These are phyloP conservation scores for Phtheirospermum japonicum DNA, from an alignment of 257 asterid species.

Conservation along the genomic window DNA sequence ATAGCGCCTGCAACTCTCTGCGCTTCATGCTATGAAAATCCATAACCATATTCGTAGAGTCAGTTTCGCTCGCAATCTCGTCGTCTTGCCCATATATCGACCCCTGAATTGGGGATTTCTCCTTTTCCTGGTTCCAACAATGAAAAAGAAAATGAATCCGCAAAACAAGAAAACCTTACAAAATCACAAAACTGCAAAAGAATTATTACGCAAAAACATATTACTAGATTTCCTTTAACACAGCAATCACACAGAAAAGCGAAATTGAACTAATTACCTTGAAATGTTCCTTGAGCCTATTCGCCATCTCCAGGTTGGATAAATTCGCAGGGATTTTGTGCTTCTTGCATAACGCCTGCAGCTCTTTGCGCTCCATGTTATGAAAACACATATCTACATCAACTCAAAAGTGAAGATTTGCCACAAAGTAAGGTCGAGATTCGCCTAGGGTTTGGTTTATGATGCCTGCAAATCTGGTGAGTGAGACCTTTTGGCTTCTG, in stretches of 20 bases:
- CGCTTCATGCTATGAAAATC: slow-evolving; percentile 42
- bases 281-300: slow-evolving; percentile 40
- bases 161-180: not conserved
- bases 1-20: slow-evolving; percentile 52
- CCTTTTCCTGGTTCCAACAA: slow-evolving; percentile 36
- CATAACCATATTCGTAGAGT: slow-evolving; percentile 20
- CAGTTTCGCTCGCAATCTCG: slow-evolving; percentile 36
- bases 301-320: slow-evolving; percentile 57
- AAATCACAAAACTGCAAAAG: not conserved
- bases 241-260: not conserved
- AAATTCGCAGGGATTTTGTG: slow-evolving; percentile 63
- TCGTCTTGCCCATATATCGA: slow-evolving; percentile 25
- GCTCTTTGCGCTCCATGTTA: slow-evolving; percentile 55
- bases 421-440: not conserved
- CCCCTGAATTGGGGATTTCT: slow-evolving; percentile 32
- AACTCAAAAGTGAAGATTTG: not conserved
- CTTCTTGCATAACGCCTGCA: slow-evolving; percentile 63
- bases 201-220: not conserved
- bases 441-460: not conserved
- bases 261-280: slow-evolving; percentile 36
- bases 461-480: not conserved
- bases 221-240: no score
- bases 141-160: not conserved
- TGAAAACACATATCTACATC: slow-evolving; percentile 50
- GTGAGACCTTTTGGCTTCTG: not conserved